Base-by-base conservation (phyloP, 2,329 filamentous ascomycete genomes). In the Xylaria polymorpha region DNA sequence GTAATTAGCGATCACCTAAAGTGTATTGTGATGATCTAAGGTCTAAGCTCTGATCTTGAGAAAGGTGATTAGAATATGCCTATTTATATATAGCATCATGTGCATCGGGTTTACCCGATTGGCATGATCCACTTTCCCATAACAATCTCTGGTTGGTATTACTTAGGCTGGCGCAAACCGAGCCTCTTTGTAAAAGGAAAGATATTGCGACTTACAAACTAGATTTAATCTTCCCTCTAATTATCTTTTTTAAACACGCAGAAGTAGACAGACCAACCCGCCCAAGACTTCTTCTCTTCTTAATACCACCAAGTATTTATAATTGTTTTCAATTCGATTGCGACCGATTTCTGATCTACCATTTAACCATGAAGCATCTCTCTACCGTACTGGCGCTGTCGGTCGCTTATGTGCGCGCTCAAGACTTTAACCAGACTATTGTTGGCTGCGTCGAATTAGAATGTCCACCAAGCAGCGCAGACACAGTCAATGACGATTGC, bases 361-460 rank as follows among this genome's bases (percentile, higher is more conserved):
- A 37, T 14, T 39, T 61, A 29, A 39, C 22, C 25, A 61, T 61
- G 59, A 50, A 61, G 59, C 35, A 22, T 43, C 35, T 37, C 9
- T n/a, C 25, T 15, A 12, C 57, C 29, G 41, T 32, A 51, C 25
- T 67, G 2, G 58, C 64, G 12, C 29, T 70, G 15, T 72, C 64
- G 8, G 25, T 65, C 7, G 41, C 59, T 5, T 20, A 8, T 39
- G 61, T n/a, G 4, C 61, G 46, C 22, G 64, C 63, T 32, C 70
- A 72, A 59, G 73, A 74, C 20, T 65, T 74, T 15, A 71, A 71
- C 41, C 43, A 64, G 20, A 75, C 72, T 3, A 75, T 76, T 35
- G 72, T 75, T 22, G 74, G 74, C 15, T 76, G 74, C 67, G 67
- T 59, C 6, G 74, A 74, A 2, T 32, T 76, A 2, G 74, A 65